Conservation (phyloP, 176 grass and related monocot genomes). For the Carex pumila region DNA sequence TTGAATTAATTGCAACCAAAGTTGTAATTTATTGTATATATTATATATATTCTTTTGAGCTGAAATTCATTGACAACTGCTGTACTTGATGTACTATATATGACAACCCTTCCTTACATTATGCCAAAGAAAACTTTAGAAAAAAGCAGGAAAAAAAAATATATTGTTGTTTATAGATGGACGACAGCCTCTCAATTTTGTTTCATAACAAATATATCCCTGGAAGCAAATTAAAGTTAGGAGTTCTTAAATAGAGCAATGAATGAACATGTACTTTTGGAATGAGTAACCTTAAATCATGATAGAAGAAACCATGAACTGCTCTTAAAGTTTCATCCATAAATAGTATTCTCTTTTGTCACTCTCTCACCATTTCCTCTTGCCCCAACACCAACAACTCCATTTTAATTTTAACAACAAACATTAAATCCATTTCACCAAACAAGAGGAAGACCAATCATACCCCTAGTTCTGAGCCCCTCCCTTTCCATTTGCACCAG, state of each 20-base stretch:
- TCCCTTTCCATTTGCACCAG: constrained; percentile 17
- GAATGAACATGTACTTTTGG: constrained; percentile 10
- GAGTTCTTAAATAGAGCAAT: constrained; percentile 3
- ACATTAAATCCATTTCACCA: constrained; percentile 26
- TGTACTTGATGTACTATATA: no score
- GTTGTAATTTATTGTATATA: no score
- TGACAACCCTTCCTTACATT: no score
- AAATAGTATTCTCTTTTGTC: not conserved
- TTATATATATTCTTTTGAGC: no score
- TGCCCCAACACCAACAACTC: constrained; percentile 10
- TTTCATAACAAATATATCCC: not conserved
- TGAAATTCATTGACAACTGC: no score
- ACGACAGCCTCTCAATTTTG: not conserved
- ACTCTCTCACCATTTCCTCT: not conserved
- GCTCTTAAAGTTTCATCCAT: not conserved
- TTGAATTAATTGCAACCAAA: no score
- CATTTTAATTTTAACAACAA: constrained; percentile 4
- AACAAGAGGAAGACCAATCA: constrained; percentile 16
- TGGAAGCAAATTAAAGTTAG: not conserved
- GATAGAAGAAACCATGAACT: constrained; percentile 6
- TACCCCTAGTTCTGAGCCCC: constrained; percentile 19
- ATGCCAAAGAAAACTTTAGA: no score
- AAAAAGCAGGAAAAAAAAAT: no score
- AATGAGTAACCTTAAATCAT: constrained; percentile 18
- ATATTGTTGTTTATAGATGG: no score